Evolutionary conservation across 2,329 filamentous ascomycete genomes (phyloP), one percentile per base, ranked within the genome.

Genomic region (Fonsecaea nubica): DNA sequence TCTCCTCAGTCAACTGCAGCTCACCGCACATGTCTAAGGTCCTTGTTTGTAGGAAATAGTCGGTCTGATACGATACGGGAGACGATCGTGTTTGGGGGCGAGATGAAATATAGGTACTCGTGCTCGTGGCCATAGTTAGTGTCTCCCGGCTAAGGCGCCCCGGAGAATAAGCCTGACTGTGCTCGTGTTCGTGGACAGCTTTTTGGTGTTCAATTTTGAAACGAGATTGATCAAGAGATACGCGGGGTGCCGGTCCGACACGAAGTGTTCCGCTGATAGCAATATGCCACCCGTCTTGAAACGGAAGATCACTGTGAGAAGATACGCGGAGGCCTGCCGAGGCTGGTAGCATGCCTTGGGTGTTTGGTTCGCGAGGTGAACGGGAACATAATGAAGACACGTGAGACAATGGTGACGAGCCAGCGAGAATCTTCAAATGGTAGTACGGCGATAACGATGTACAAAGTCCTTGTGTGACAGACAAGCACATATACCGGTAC

Each of bases 131-230:
- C 40, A 50, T 21, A 10, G 40, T 33, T 50, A 59, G 38, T 30
- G 40, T 50, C 18, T 12, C 45, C 7, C 18, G 45, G 18, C 45
- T 42, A 4, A 50, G n/a, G 18, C 45, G 2, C 25, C 18, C 45
- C 45, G 57, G 38, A 59, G 57, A 48, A 58, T 59, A 50, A 50
- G 45, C 45, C 18, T 50, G 45, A 25, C 18, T 50, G 45, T 50
- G 45, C 18, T 36, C 25, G 32, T 50, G 42, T 21, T 50, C 18
- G 9, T 12, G 25, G 25, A 21, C 45, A 1, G 8, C 33, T 32
- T 45, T 40, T 52, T 59, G 57, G 25, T 25, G 8, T 50, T 53
- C 42, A 61, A 42, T 61, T 32, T 40, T 40, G 58, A 61, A 61
- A 61, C 58, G 58, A 61, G 25, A 53, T 53, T 54, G 30, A 52